These are phyloP conservation scores for Lodderomyces jiufengensis DNA, from an alignment of 1,139 yeast species.

Conservation along the genomic window DNA sequence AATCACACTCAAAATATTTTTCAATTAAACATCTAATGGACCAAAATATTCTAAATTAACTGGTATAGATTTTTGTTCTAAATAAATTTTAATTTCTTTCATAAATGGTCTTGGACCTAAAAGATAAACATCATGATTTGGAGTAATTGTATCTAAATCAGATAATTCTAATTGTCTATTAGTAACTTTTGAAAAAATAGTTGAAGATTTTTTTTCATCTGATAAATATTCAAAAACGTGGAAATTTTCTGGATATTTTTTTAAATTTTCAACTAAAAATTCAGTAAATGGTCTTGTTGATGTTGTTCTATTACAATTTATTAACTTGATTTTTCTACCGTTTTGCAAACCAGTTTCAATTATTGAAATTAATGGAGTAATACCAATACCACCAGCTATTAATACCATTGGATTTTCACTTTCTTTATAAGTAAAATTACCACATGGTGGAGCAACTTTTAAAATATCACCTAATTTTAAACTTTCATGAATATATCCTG, in stretches of 20 bases:
- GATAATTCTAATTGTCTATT: slow-evolving; percentile 10
- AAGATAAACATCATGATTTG: slow-evolving; percentile 22
- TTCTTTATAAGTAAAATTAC: slow-evolving; percentile 42
- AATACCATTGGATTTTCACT: slow-evolving; percentile 36
- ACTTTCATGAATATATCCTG: slow-evolving; percentile 48
- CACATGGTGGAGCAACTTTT: slow-evolving; percentile 58
- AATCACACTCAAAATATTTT: no score
- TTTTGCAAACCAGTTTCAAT: slow-evolving; percentile 32
- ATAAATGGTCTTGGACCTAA: slow-evolving; percentile 37
- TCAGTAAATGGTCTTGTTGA: slow-evolving; percentile 26
- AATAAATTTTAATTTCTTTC: slow-evolving; percentile 22
- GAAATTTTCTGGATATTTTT: slow-evolving; percentile 18
- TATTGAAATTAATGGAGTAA: slow-evolving; percentile 60
- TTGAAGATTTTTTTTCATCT: slow-evolving; percentile 8
- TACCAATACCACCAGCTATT: slow-evolving; percentile 65
- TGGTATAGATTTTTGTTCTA: slow-evolving; percentile 10
- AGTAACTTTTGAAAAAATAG: slow-evolving; percentile 6
- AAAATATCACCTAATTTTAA: slow-evolving; percentile 49
- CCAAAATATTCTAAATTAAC: slow-evolving; percentile 16
- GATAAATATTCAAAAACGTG: slow-evolving; percentile 21
- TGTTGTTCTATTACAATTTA: slow-evolving; percentile 26
- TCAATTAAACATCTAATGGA: slow-evolving; percentile 10
- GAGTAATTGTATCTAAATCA: slow-evolving; percentile 17
- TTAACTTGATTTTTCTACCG: slow-evolving; percentile 25
- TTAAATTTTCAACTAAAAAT: slow-evolving; percentile 18